Base-by-base conservation (phyloP, 2,329 filamentous ascomycete species). In the Plenodomus biglobosus region DNA sequence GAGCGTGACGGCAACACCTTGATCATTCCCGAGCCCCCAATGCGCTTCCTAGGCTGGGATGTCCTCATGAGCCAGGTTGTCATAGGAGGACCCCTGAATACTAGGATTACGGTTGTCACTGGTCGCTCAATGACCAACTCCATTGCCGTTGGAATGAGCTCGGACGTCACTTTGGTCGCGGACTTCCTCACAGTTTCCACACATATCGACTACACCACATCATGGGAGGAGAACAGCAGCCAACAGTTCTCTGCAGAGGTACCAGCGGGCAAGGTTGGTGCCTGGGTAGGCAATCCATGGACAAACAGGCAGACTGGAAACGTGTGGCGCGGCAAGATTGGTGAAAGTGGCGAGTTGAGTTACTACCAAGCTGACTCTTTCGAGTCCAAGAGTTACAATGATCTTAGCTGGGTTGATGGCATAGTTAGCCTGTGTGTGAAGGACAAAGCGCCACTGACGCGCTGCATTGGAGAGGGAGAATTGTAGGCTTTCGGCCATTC, bases 351-450 rank as follows among this genome's bases (percentile, higher is more conserved):
- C 8, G 55, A 45, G 15, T 37, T 60, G 40, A 51, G 48, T 0
- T 46, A 53, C 27, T 76, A 71, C 54, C 59, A 60, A 44, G 64
- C 58, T n/a, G 72, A 75, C 55, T 65, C 59, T 1, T 75, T 72
- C 51, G 46, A 54, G 1, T 59, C 53, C 46, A 69, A 70, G 61
- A 46, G 34, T 11, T 73, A 64, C 42, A 64, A 57, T 15, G 52
- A 58, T 27, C 47, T 76, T 50, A 48, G 50, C 19, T 76, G 74
- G 73, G 73, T 75, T 8, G 66, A 73, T 58, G 74, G 74, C 11
- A 59, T 66, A 8, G 74, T 76, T 40, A 48, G 53, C 6, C 59
- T 75, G 2, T 76, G 74, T 61, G 66, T 59, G 32, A 66, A 68
- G 45, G 68, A 69, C 37, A 49, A 27, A 1, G 72, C 72, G 42